A percentile compares a stretch with the other conserved stretches of the same genome.
These are phyloP conservation scores for Bathelium albidoporum DNA, from an alignment of 495 filamentous ascomycete species.

Conservation along the genomic window DNA sequence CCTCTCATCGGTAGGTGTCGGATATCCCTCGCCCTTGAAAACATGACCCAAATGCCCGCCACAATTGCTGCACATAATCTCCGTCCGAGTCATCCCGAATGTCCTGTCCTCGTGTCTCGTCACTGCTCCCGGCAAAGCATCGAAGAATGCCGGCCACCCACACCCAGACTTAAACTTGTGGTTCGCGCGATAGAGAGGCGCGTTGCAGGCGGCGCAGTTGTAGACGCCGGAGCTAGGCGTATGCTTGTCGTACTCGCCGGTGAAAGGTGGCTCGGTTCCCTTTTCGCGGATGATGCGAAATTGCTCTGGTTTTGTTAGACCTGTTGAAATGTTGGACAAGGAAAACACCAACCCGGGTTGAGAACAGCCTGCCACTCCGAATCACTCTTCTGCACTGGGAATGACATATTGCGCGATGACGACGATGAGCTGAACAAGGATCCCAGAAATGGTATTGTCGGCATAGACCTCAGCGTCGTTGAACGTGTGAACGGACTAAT, in stretches of 20 bases:
- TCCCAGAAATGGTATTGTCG: conserved; percentile 64
- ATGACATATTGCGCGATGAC: conserved; percentile 53
- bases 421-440: conserved; percentile 62
- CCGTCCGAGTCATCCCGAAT: conserved; percentile 76
- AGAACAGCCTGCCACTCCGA: conserved; percentile 85
- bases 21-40: conserved; percentile 89
- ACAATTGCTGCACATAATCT: conserved; percentile 90
- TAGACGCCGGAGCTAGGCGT: conserved; percentile 64
- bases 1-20: conserved; percentile 85
- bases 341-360: conserved; percentile 47
- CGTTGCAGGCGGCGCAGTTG: conserved; percentile 72
- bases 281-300: conserved; percentile 86
- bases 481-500: conserved; percentile 27
- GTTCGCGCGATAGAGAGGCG: conserved; percentile 78
- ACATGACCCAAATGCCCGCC: conserved; percentile 95
- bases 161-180: conserved; percentile 96
- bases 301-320: conserved; percentile 52
- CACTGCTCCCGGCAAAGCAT: conserved; percentile 83
- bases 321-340: conserved; percentile 1
- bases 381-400: conserved; percentile 66
- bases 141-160: conserved; percentile 97
- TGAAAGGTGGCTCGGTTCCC: conserved; percentile 72
- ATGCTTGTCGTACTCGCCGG: conserved; percentile 82
- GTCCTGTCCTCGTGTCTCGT: conserved; percentile 63
- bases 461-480: conserved; percentile 45